Base-by-base conservation (phyloP, 2,329 filamentous ascomycete genomes). In the Tolypocladium pustulatum region DNA sequence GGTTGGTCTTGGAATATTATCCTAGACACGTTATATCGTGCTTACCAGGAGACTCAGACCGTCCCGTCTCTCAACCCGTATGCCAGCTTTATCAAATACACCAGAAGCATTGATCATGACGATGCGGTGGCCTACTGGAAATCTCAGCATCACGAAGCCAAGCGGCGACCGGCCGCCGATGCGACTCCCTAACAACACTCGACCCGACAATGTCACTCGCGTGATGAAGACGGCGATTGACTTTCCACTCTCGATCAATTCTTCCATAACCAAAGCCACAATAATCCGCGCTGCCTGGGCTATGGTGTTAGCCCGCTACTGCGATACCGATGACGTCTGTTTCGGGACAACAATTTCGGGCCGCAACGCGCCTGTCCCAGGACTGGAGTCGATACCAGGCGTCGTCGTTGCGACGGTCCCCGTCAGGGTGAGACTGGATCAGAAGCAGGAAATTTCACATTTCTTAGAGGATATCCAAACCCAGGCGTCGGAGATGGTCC, bases 1-100 rank as follows among this genome's bases (percentile, higher is more conserved):
- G 68, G 67, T 12, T 68, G 65, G 65, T 43, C 41, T 5, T 43
- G 41, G 41, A 22, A 22, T 22, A 43, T 43, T 13, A 43, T 43
- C 22, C 10, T 43, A 8, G 41, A 43, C 41, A 43, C 41, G n/a
- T 25, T 43, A 8, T 25, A 43, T 20, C 41, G 41, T 12, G 41
- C 41, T 22, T 43, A 43, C 41, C 41, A 25, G 41, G n/a, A 43
- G 4, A 43, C n/a, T 13, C n/a, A 25, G n/a, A 22, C 41, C 5
- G 17, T 9, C 9, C n/a, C 9, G n/a, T 43, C 41, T 43, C 41
- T 43, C n/a, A 43, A 12, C 10, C 41, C 41, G n/a, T 43, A 43
- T 43, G 41, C 41, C 41, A 43, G 13, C 13, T 25, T 43, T 13
- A 43, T 43, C n/a, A 43, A 43, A 8, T 43, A 43, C 41, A 25